These are phyloP conservation scores for Prunus campanulata DNA, from an alignment of 306 rosid genomes.

Conservation along the genomic window DNA sequence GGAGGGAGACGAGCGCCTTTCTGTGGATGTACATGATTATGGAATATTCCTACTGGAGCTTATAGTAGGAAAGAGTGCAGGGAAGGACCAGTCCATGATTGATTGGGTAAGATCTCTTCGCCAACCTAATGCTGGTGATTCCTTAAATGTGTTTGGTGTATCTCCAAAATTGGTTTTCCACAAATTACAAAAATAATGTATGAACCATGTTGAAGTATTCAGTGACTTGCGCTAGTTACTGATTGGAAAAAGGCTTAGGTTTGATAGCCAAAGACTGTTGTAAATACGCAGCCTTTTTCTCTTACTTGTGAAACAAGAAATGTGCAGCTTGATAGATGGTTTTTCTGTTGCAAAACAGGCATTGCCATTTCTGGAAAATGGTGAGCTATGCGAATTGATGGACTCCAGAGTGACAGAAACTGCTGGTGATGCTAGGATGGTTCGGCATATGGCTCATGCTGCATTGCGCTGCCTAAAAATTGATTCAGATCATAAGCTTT, in stretches of 20 bases:
- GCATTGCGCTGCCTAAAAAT: slow-evolving; percentile 28
- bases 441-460: slow-evolving; percentile 23
- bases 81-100: slow-evolving; percentile 13
- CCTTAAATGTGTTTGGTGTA: not conserved
- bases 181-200: not conserved
- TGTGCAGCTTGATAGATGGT: not conserved
- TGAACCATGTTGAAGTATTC: not conserved
- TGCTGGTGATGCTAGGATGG: slow-evolving; percentile 17
- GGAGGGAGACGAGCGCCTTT: slow-evolving; percentile 9
- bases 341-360: slow-evolving; percentile 13
- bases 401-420: slow-evolving; percentile 26
- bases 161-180: not conserved
- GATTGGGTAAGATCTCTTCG: slow-evolving; percentile 28
- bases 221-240: not conserved
- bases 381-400: slow-evolving; percentile 16
- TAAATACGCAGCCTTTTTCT: not conserved
- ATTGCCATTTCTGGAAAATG: slow-evolving; percentile 24
- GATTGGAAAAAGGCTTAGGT: not conserved
- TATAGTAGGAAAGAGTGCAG: slow-evolving; percentile 19
- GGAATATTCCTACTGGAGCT: slow-evolving; percentile 32
- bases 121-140: not conserved
- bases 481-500: slow-evolving; percentile 12
- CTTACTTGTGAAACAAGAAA: not conserved
- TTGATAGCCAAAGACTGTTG: not conserved
- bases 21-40: slow-evolving; percentile 21